phyloP scores from a whole-genome alignment of 306 rosid species.

The Vicia sativa region DNA sequence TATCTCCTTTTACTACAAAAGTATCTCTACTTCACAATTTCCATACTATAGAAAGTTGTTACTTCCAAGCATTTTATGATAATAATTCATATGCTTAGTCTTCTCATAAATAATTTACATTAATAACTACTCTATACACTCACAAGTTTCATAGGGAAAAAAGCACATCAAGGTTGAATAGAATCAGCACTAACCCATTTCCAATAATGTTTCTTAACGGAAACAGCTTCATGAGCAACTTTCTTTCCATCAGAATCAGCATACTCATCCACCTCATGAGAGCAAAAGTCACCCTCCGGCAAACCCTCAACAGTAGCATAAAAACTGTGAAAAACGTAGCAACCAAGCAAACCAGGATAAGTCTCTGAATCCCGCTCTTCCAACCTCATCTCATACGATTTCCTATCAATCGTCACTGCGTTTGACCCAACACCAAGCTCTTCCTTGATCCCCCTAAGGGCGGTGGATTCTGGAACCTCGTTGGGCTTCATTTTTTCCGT shows the following conservation, averaged over 20 bases:
- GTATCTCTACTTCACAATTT: too few species aligned
- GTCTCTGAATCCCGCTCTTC: slow-evolving; percentile 83
- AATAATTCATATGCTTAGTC: too few species aligned
- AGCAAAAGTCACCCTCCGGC: slow-evolving; percentile 79
- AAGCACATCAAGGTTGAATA: slow-evolving; percentile 41
- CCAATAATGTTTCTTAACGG: slow-evolving; percentile 94
- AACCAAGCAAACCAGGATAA: slow-evolving; percentile 91
- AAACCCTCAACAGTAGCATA: slow-evolving; percentile 71
- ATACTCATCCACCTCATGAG: slow-evolving; percentile 75
- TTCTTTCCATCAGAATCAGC: slow-evolving; percentile 38
- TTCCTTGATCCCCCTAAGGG: slow-evolving; percentile 67
- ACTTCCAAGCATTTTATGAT: too few species aligned
- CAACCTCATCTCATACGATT: slow-evolving; percentile 67
- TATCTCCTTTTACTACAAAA: too few species aligned
- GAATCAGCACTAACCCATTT: slow-evolving; percentile 80
- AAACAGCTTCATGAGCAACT: slow-evolving; percentile 60
- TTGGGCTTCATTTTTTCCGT: slow-evolving; percentile 95
- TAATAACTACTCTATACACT: too few species aligned
- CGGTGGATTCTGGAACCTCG: slow-evolving; percentile 78
- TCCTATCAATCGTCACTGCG: slow-evolving; percentile 58
- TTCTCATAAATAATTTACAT: too few species aligned
- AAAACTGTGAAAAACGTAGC: slow-evolving; percentile 78
- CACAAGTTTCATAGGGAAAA: too few species aligned
- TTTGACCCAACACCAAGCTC: slow-evolving; percentile 66
- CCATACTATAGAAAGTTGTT: too few species aligned